These are phyloP conservation scores for Casuarina equisetifolia DNA, from an alignment of 306 rosid genomes.

Conservation along the genomic window DNA sequence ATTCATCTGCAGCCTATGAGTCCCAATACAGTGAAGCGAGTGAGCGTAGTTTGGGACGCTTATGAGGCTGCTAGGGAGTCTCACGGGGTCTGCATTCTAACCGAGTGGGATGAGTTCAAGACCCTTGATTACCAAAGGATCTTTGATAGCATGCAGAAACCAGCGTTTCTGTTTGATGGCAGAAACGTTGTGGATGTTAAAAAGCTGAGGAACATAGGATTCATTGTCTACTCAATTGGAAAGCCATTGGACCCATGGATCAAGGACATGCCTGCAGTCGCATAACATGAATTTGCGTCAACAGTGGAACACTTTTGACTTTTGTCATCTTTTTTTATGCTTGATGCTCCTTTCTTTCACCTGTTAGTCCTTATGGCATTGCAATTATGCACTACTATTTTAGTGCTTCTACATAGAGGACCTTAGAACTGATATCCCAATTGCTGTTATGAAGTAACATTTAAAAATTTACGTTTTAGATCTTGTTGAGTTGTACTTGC, in stretches of 20 bases:
- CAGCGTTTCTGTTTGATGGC: slow-evolving; percentile 84
- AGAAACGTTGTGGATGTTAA: slow-evolving; percentile 60
- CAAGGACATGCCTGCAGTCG: slow-evolving; percentile 50
- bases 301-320: too few species aligned
- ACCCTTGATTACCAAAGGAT: slow-evolving; percentile 63
- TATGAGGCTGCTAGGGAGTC: slow-evolving; percentile 70
- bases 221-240: slow-evolving; percentile 74
- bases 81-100: slow-evolving; percentile 81
- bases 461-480: not conserved
- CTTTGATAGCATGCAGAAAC: slow-evolving; percentile 66
- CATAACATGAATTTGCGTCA: slow-evolving; percentile 10
- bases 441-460: not conserved
- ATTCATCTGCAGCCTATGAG: slow-evolving; percentile 48
- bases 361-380: not conserved
- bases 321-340: not conserved
- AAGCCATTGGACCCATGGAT: slow-evolving; percentile 70
- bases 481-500: not conserved
- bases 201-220: slow-evolving; percentile 70
- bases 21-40: slow-evolving; percentile 42
- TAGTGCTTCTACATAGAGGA: not conserved
- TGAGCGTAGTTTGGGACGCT: slow-evolving; percentile 50
- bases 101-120: slow-evolving; percentile 91
- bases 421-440: not conserved
- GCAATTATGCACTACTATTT: not conserved
- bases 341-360: not conserved